These are phyloP conservation scores for Ascochyta viciae-villosae DNA, from an alignment of 2,329 filamentous ascomycete species.

Conservation along the genomic window DNA sequence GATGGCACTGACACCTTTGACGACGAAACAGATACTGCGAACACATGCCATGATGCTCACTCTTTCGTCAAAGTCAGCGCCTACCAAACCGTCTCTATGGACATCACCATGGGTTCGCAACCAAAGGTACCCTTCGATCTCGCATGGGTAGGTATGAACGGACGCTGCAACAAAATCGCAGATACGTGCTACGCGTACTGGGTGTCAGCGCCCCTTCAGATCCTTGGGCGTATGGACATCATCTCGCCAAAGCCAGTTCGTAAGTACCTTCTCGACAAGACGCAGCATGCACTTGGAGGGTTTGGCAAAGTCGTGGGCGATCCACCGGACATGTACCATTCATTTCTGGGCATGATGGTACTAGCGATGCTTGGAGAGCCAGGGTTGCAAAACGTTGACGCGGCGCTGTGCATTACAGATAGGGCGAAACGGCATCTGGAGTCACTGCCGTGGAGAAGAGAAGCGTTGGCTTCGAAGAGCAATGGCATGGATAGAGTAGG, in stretches of 20 bases:
- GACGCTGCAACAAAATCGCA: slow-evolving; percentile 85
- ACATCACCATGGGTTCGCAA: slow-evolving; percentile 51
- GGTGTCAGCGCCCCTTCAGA: slow-evolving; percentile 70
- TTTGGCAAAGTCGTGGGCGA: slow-evolving; percentile 57
- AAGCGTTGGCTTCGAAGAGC: slow-evolving; percentile 23
- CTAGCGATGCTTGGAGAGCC: slow-evolving; percentile 76
- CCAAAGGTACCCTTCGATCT: slow-evolving; percentile 68
- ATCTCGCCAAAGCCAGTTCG: slow-evolving; percentile 67
- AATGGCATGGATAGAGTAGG: slow-evolving; percentile 1
- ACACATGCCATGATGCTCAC: slow-evolving; percentile 51
- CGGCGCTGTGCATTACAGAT: slow-evolving; percentile 75
- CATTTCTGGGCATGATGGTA: slow-evolving; percentile 84
- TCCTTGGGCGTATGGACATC: slow-evolving; percentile 57
- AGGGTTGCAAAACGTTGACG: slow-evolving; percentile 74
- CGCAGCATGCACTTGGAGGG: slow-evolving; percentile 77
- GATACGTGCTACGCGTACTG: slow-evolving; percentile 98
- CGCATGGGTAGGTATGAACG: slow-evolving; percentile 79
- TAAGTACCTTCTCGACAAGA: slow-evolving; percentile 83
- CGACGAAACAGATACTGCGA: slow-evolving; percentile 49
- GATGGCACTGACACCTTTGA: slow-evolving; percentile 48
- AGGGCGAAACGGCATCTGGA: slow-evolving; percentile 54
- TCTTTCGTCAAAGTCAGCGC: slow-evolving; percentile 46
- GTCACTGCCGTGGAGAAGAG: slow-evolving; percentile 46
- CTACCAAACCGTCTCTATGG: slow-evolving; percentile 36
- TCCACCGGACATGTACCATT: slow-evolving; percentile 78